These are phyloP conservation scores for Calonectria pseudoreteaudii DNA, from an alignment of 2,329 filamentous ascomycete genomes.

Conservation along the genomic window DNA sequence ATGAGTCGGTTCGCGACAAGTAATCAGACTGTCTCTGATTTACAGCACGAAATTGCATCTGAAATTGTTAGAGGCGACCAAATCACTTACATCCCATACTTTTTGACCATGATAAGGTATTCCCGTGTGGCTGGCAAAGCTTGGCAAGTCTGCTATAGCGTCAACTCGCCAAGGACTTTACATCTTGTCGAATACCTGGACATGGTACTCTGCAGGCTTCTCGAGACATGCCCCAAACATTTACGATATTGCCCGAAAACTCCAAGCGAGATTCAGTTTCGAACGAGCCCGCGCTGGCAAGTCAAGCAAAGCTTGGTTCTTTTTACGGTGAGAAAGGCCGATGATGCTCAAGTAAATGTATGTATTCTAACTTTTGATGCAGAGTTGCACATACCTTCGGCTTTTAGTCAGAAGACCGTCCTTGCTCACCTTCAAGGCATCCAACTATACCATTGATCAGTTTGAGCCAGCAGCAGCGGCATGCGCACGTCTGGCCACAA, in stretches of 20 bases:
- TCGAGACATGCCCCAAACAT: not conserved
- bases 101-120: conserved; percentile 3
- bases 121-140: not conserved
- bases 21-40: not conserved
- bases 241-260: not conserved
- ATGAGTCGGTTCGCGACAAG: not conserved
- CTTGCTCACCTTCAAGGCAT: not conserved
- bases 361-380: not conserved
- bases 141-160: not conserved
- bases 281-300: not conserved
- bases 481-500: not conserved
- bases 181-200: not conserved
- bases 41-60: not conserved
- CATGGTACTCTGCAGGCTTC: not conserved
- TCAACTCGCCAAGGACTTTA: not conserved
- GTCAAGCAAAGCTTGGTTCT: not conserved
- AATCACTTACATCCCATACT: not conserved
- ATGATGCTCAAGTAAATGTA: no score
- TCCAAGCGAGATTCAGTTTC: not conserved
- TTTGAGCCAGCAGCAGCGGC: not conserved
- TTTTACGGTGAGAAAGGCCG: not conserved
- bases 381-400: not conserved
- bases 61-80: not conserved
- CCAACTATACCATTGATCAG: not conserved
- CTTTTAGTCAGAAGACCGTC: not conserved